Conservation (phyloP, 148 eudicot genomes). For the Chenopodium berlandieri region DNA sequence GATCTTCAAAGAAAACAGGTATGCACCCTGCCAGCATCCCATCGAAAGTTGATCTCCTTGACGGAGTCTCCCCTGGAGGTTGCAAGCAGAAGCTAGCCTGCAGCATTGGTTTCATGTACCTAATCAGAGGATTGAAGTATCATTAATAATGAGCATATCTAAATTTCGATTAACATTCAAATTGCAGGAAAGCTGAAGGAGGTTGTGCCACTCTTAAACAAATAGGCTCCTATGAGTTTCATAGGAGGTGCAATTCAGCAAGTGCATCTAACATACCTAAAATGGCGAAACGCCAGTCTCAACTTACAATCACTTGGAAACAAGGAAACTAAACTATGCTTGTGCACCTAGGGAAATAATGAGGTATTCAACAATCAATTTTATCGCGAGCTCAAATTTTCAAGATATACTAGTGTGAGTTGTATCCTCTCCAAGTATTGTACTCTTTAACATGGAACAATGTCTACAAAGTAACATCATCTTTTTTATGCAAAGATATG, state of each 20-base stretch:
- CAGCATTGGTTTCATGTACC: slow-evolving; percentile 82
- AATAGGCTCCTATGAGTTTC: neutral
- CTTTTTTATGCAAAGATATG: neutral
- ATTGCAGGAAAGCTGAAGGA: neutral
- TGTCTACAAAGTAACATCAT: neutral
- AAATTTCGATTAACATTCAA: neutral
- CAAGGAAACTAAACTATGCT: neutral
- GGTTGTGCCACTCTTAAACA: neutral
- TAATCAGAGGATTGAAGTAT: neutral
- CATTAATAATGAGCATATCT: neutral
- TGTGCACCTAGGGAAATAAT: neutral
- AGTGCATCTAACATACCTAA: neutral
- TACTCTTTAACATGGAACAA: neutral
- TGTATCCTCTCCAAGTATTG: neutral
- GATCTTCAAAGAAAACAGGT: slow-evolving; percentile 90
- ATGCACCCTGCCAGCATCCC: slow-evolving; percentile 82
- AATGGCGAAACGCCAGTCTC: neutral
- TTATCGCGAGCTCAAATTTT: neutral
- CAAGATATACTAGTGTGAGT: neutral
- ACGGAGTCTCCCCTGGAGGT: slow-evolving; percentile 92
- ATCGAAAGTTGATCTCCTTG: slow-evolving; percentile 80
- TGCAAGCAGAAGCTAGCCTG: slow-evolving; percentile 78
- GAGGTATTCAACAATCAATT: neutral
- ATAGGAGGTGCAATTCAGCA: neutral
- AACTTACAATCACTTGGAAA: neutral